Conservation (phyloP, 75 land plant species). For the Picea sitchensis region DNA sequence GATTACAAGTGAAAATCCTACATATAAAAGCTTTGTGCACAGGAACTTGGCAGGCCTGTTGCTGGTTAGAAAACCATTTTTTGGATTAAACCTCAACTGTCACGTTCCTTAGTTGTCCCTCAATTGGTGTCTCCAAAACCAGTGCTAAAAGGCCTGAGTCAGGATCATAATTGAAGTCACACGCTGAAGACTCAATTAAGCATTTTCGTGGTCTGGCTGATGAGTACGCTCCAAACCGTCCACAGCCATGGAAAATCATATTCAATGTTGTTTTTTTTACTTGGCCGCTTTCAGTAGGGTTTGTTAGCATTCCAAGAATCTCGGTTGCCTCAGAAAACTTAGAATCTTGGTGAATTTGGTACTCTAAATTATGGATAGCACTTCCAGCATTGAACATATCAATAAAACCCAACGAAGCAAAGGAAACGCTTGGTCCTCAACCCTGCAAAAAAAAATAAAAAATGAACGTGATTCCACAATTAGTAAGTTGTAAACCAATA, state of each 20-base stretch:
- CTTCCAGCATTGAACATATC: constrained; percentile 89
- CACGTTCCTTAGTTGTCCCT: neutral
- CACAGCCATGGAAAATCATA: constrained; percentile 64
- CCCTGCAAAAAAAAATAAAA: constrained; percentile 21
- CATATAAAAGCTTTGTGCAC: too few species aligned
- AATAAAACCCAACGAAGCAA: constrained; percentile 83
- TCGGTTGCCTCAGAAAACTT: neutral
- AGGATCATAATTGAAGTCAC: constrained; percentile 40
- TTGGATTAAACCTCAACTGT: too few species aligned
- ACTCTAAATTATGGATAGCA: constrained; percentile 51
- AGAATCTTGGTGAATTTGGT: constrained; percentile 15
- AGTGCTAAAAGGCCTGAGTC: constrained; percentile 43
- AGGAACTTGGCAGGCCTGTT: too few species aligned
- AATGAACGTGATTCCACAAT: neutral
- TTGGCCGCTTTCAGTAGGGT: constrained; percentile 5
- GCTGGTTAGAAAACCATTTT: too few species aligned
- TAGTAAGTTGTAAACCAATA: neutral
- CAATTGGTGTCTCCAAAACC: constrained; percentile 26
- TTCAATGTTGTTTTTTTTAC: constrained; percentile 15
- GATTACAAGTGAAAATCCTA: too few species aligned
- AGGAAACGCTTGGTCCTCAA: constrained; percentile 38
- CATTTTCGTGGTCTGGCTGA: constrained; percentile 50
- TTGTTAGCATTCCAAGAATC: neutral
- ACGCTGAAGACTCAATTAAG: constrained; percentile 19
- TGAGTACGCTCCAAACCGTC: constrained; percentile 56